Evolutionary conservation across 2,329 filamentous ascomycete species (phyloP), one percentile per base, ranked within the genome.

Genomic region (Beauveria caledonica): DNA sequence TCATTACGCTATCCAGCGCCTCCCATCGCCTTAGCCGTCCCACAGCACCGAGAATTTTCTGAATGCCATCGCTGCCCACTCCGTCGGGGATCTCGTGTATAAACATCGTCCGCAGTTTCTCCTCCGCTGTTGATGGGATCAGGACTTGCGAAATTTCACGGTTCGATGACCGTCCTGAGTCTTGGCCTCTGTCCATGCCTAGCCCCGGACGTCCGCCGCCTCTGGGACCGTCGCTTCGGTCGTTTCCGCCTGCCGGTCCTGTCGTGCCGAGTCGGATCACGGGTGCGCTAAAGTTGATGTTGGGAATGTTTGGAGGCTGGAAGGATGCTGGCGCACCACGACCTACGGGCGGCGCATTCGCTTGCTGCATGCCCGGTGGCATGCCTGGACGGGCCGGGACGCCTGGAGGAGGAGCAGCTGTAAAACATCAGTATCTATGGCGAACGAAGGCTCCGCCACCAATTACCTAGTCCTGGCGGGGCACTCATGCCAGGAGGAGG

Each of bases 271-370:
- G 83, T 60, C 94, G 89, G 70, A 99, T 97, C 62, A 97, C 92
- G 60, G 93, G 92, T 40, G 94, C 94, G 69, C 90, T 96, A 79
- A 97, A 96, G 78, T 99, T 97, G 79, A 99, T 96, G 73, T 96
- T 95, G 56, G 93, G 92, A 82, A 97, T 90, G 71, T 94, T 96
- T 53, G 91, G 86, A 78, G 95, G 90, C 76, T 96, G 97, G 74
- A 86, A 90, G 62, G 86, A 79, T 63, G 90, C 91, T 65, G 96
- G 86, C 69, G 85, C 86, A 73, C 84, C 89, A 79, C 89, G 86
- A 77, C 87, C 89, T 77, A 89, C 83, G 78, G 90, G 88, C 68
- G 86, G 82, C 71, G 81, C 80, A 73, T 84, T 89, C 70, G 85
- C 80, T 78, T 88, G 88, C 71, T 88, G 87, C 74, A 93, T 84